Conservation (phyloP, 1,139 yeast genomes). For the Blastobotrys elegans region DNA sequence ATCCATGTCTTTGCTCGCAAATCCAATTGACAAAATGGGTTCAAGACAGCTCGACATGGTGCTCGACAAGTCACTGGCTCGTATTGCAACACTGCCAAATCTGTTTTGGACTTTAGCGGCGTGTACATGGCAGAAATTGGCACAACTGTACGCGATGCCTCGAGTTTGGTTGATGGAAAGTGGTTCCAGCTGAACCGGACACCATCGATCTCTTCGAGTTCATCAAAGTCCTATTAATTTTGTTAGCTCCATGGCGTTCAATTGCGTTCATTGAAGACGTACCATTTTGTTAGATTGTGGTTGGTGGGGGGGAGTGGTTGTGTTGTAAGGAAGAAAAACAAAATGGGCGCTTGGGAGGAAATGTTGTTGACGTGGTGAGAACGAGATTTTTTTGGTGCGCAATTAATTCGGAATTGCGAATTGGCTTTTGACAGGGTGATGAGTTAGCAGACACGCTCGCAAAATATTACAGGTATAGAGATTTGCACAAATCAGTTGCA, state of each 20-base stretch:
- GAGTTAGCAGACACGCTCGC: no score
- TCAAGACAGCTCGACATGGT: constrained; percentile 79
- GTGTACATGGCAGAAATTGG: constrained; percentile 95
- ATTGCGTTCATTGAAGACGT: not conserved
- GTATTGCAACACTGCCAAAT: constrained; percentile 74
- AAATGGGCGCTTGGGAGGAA: not conserved
- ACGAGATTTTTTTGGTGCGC: no score
- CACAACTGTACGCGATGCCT: constrained; percentile 86
- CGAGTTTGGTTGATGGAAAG: constrained; percentile 83
- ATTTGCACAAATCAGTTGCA: no score
- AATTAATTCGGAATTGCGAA: no score
- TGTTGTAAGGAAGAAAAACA: not conserved
- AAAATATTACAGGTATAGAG: no score
- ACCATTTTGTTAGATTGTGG: not conserved
- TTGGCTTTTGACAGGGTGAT: no score
- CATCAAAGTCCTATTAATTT: constrained; percentile 65
- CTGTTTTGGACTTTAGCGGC: constrained; percentile 78
- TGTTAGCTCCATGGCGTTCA: constrained; percentile 1
- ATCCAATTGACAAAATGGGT: constrained; percentile 81
- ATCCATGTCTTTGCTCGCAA: constrained; percentile 79
- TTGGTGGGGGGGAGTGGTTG: not conserved
- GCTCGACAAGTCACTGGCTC: constrained; percentile 87
- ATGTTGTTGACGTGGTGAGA: constrained; percentile 8
- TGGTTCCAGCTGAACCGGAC: constrained; percentile 88
- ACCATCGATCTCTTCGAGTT: constrained; percentile 83